Evolutionary conservation across 1,284 basidiomycete species (phyloP).

Genomic region (Albatrellus sp.): DNA sequence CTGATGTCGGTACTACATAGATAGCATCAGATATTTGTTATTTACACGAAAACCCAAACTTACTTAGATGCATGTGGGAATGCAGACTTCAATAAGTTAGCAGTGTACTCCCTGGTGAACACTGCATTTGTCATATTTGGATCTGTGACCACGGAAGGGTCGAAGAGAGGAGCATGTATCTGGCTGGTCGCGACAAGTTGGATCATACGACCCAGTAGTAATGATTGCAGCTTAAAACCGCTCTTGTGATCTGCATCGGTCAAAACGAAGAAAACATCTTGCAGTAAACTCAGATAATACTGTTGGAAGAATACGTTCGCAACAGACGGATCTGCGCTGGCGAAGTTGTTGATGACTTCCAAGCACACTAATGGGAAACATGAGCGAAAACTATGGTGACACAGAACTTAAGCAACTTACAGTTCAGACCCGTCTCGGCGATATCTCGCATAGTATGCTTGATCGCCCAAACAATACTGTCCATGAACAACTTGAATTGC

Average conservation of each 20-base stretch:
- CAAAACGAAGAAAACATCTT: slow-evolving; percentile 95
- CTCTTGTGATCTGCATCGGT: slow-evolving; percentile 99
- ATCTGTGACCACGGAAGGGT: slow-evolving; percentile 65
- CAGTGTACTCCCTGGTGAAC: slow-evolving; percentile 84
- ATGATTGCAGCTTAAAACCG: slow-evolving; percentile 86
- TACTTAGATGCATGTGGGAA: slow-evolving; percentile 86
- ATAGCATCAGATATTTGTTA: slow-evolving; percentile 4
- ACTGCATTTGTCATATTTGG: slow-evolving; percentile 70
- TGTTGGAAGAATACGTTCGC: slow-evolving; percentile 76
- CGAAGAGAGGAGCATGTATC: slow-evolving; percentile 81
- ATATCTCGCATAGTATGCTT: slow-evolving; percentile 99
- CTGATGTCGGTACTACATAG: slow-evolving; percentile 53
- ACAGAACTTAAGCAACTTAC: slow-evolving; percentile 32
- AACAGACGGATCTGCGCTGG: slow-evolving; percentile 65
- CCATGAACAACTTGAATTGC: slow-evolving; percentile 98
- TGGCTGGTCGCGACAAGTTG: slow-evolving; percentile 80
- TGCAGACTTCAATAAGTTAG: slow-evolving; percentile 75
- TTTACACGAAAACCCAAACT: slow-evolving; percentile 18
- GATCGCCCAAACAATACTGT: slow-evolving; percentile 98
- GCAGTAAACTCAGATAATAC: slow-evolving; percentile 88
- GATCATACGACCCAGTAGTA: slow-evolving; percentile 89
- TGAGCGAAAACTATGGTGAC: slow-evolving; percentile 9
- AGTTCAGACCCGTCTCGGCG: slow-evolving; percentile 84
- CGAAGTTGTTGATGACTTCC: slow-evolving; percentile 95
- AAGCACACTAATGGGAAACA: slow-evolving; percentile 57